Evolutionary conservation across 2,329 filamentous ascomycete species (phyloP).

Genomic region (Colletotrichum shisoi): DNA sequence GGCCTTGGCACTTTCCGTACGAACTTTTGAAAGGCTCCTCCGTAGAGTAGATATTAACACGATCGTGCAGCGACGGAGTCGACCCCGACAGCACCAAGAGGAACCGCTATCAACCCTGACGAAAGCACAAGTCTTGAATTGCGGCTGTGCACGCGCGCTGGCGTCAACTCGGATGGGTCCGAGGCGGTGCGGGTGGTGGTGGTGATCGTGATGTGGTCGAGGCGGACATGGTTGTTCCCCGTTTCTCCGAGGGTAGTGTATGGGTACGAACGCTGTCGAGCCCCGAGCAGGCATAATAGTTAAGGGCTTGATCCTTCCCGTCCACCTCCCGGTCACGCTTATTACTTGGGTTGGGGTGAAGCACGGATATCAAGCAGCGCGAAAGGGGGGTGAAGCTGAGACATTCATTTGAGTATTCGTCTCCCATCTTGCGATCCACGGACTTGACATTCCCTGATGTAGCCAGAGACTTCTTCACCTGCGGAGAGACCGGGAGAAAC

Average conservation of each 20-base stretch:
- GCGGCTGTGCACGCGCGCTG: conserved; percentile 24
- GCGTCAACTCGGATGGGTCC: conserved; percentile 11
- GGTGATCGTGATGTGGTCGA: neutral
- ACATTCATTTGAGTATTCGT: neutral
- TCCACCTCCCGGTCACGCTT: neutral
- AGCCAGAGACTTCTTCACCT: neutral
- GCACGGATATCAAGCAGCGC: too few relatives aligned
- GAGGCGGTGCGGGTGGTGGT: conserved; percentile 1
- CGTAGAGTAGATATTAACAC: neutral
- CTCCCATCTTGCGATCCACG: neutral
- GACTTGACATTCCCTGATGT: neutral
- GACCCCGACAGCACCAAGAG: conserved; percentile 7
- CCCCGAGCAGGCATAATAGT: conserved; percentile 3
- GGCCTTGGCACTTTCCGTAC: too few relatives aligned
- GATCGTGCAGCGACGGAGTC: conserved; percentile 4
- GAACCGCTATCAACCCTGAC: neutral
- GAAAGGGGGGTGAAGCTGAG: neutral
- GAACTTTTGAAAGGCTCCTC: too few relatives aligned
- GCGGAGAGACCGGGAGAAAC: neutral
- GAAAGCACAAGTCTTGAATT: conserved; percentile 13
- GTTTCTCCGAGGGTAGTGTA: conserved; percentile 12
- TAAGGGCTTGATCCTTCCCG: conserved; percentile 9
- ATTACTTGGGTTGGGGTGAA: neutral
- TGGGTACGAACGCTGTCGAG: neutral
- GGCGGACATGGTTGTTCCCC: conserved; percentile 35